Evolutionary conservation across 2,329 filamentous ascomycete genomes (phyloP), one percentile per base, ranked within the genome.

Genomic region (Colletotrichum sp.): DNA sequence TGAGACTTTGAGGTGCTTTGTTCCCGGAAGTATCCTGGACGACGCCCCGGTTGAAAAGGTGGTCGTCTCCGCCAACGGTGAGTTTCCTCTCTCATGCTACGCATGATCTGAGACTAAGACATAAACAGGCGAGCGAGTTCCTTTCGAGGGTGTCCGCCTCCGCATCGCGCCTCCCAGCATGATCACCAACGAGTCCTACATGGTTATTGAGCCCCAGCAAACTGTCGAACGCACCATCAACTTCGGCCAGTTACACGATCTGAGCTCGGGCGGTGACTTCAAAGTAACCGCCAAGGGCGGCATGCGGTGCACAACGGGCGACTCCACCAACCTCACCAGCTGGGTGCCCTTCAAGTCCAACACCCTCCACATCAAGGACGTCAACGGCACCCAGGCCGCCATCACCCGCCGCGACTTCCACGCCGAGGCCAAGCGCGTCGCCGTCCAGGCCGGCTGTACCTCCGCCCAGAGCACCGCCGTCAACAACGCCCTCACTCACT

Each of bases 331-430:
- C 61, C 86, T 93, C 68, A 82, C 86, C 9, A 90, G 88, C 49
- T 86, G 86, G 62, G 80, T 93, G 12, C 80, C 86, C 16, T 93
- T 89, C 84, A 84, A 85, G 49, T 91, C 89, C 80, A 93, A 93
- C 84, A 86, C 86, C 64, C 83, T 93, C 68, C 86, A 86, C 64
- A 86, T 92, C 76, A 62, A 66, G n/a, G 82, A 86, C n/a, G 86
- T 94, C 52, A 88, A 93, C 78, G 91, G 89, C 44, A 83, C 83
- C 13, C 80, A 88, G 68, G 92, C 92, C n/a, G 85, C 86, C 39
- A 83, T 86, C 44, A 85, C 87, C 30, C 84, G 87, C 78, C 86
- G 86, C 27, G 83, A 87, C 32, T 87, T 90, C 71, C 75, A 86
- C 72, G 59, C 59, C 79, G 83, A 68, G 52, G 69, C 76, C 19